Evolutionary conservation across 2,329 filamentous ascomycete species (phyloP).

Genomic region (Fonsecaea multimorphosa): DNA sequence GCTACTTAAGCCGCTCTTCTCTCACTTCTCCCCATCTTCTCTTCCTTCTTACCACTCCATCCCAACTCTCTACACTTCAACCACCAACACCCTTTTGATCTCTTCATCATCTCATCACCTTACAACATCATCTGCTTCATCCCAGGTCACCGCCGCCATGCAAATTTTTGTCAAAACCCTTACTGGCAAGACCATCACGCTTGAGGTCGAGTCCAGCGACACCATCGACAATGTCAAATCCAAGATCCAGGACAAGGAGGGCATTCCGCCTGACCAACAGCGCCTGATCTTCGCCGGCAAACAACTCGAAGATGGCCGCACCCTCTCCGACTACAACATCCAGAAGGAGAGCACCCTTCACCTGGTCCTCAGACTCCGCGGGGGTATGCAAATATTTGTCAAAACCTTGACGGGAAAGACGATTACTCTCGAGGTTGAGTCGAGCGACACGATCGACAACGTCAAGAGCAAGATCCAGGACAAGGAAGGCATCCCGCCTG

Average conservation of each 20-base stretch:
- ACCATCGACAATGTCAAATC: conserved; percentile 97
- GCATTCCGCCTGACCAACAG: conserved; percentile 94
- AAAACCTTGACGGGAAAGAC: conserved; percentile 79
- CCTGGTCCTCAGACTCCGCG: conserved; percentile 83
- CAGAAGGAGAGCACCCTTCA: conserved; percentile 91
- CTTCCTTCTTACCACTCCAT: conserved; percentile 29
- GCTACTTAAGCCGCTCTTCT: conserved; percentile 43
- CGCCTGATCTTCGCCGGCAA: conserved; percentile 95
- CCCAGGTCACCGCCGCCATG: conserved; percentile 66
- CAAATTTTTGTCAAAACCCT: conserved; percentile 83
- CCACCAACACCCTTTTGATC: conserved; percentile 31
- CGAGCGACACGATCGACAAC: conserved; percentile 89
- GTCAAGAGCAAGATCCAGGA: conserved; percentile 89
- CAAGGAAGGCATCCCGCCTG: conserved; percentile 85
- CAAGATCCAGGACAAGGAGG: conserved; percentile 98
- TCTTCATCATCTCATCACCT: conserved; percentile 20
- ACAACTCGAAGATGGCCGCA: conserved; percentile 93
- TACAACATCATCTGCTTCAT: conserved; percentile 22
- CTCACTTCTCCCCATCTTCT: conserved; percentile 28
- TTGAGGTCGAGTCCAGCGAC: conserved; percentile 74
- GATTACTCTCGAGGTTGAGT: conserved; percentile 90
- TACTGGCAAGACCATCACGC: conserved; percentile 69
- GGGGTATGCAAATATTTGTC: conserved; percentile 70
- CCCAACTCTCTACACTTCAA: conserved; percentile 29
- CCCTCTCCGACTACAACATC: conserved; percentile 91